phyloP scores from a whole-genome alignment of 306 rosid species.

The Vachellia collinsii region DNA sequence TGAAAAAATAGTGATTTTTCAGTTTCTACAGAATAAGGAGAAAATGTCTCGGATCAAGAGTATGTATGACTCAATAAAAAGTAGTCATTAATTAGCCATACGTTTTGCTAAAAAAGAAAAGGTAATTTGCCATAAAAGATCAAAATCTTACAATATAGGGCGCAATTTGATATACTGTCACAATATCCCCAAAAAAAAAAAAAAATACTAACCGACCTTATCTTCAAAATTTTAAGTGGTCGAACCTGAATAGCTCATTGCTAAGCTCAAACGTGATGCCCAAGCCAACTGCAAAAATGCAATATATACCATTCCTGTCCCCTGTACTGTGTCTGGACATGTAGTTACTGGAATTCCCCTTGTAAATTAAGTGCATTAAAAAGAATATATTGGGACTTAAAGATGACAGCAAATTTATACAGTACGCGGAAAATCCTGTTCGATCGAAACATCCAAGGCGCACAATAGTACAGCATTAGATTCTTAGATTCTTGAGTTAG shows the following conservation, averaged over 20 bases:
- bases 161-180: background rate
- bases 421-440: background rate
- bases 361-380: background rate
- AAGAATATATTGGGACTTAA: background rate
- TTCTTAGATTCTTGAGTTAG: conserved; percentile 8
- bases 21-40: background rate
- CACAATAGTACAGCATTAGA: background rate
- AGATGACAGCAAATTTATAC: conserved; percentile 1
- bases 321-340: background rate
- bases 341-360: conserved; percentile 5
- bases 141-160: background rate
- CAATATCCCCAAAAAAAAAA: background rate
- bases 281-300: background rate
- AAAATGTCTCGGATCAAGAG: background rate
- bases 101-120: no score
- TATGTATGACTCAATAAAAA: background rate
- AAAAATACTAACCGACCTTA: no score
- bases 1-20: no score
- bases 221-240: background rate
- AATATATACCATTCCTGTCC: background rate
- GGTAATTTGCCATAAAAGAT: no score
- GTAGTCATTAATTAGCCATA: background rate
- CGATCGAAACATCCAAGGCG: background rate
- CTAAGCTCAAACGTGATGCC: background rate
- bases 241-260: background rate